Percentiles rank a stretch among this genome's conserved stretches.
phyloP scores from a whole-genome alignment of 2,329 filamentous ascomycete genomes.

The Alternaria consortialis region DNA sequence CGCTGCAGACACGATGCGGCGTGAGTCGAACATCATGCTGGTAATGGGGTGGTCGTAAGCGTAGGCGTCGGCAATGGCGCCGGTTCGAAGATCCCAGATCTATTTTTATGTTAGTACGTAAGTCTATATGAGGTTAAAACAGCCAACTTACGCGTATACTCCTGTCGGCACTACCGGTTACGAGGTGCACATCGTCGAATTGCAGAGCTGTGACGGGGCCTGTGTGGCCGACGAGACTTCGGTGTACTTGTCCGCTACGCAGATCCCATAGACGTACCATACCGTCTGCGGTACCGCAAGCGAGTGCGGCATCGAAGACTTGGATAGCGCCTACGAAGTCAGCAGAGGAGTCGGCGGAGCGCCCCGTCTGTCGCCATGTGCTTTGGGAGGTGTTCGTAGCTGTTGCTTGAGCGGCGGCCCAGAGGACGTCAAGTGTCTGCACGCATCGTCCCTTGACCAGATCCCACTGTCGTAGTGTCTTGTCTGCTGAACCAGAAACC shows the following conservation, averaged over 20 bases:
- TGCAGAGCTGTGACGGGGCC: conserved; percentile 93
- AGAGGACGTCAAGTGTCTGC: conserved; percentile 96
- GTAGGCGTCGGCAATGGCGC: conserved; percentile 93
- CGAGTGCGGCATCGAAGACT: conserved; percentile 93
- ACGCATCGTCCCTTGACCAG: conserved; percentile 96
- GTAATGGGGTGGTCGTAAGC: conserved; percentile 93
- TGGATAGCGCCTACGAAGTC: conserved; percentile 96
- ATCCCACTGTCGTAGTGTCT: conserved; percentile 98
- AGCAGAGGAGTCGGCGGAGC: conserved; percentile 72
- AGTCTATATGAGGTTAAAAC: background rate
- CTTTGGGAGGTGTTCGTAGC: conserved; percentile 63
- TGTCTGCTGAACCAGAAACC: conserved; percentile 95
- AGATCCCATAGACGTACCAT: conserved; percentile 98
- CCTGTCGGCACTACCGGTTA: conserved; percentile 90
- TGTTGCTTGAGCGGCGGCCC: conserved; percentile 91
- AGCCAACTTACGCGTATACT: conserved; percentile 82
- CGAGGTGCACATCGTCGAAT: conserved; percentile 94
- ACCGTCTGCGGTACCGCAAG: conserved; percentile 95
- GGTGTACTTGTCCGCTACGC: conserved; percentile 94
- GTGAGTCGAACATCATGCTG: conserved; percentile 95
- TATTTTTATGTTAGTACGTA: conserved; percentile 50
- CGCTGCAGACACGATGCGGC: conserved; percentile 88
- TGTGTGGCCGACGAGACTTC: conserved; percentile 94
- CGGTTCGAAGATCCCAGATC: conserved; percentile 99
- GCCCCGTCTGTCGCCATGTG: conserved; percentile 78